Conservation (phyloP, 2,329 filamentous ascomycete species). For the Trichophaea hybrida region DNA sequence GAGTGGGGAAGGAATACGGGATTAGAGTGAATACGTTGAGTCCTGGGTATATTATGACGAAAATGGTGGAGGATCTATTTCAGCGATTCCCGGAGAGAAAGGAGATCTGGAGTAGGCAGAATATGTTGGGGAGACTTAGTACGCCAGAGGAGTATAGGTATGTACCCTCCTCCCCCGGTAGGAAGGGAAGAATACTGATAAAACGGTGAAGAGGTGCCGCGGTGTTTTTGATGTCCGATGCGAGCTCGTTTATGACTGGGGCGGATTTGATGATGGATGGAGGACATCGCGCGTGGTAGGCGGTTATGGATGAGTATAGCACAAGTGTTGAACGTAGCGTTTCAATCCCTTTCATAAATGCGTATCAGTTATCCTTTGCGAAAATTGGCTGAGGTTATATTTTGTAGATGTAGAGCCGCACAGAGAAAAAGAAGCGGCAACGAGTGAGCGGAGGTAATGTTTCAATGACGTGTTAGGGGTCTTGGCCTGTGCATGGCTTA, state of each 20-base stretch:
- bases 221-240: constrained; percentile 60
- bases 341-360: not conserved
- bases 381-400: too few species aligned
- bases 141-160: constrained; percentile 51
- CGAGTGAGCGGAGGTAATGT: too few species aligned
- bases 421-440: too few species aligned
- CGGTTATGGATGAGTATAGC: not conserved
- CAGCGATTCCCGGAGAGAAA: constrained; percentile 55
- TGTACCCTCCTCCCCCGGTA: constrained; percentile 26
- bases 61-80: constrained; percentile 73
- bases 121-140: constrained; percentile 64
- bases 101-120: constrained; percentile 61
- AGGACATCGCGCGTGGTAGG: constrained; percentile 20
- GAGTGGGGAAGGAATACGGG: constrained; percentile 55
- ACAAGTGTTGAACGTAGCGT: not conserved
- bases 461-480: too few species aligned
- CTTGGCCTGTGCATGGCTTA: too few species aligned
- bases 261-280: constrained; percentile 54
- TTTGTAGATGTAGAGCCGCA: too few species aligned
- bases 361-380: too few species aligned
- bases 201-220: constrained; percentile 42
- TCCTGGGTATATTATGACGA: constrained; percentile 64
- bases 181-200: not conserved
- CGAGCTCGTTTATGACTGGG: constrained; percentile 63
- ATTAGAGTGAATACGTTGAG: constrained; percentile 73